Conservation (phyloP, 768 basidiomycete species). For the Phanerochaete carnosa region DNA sequence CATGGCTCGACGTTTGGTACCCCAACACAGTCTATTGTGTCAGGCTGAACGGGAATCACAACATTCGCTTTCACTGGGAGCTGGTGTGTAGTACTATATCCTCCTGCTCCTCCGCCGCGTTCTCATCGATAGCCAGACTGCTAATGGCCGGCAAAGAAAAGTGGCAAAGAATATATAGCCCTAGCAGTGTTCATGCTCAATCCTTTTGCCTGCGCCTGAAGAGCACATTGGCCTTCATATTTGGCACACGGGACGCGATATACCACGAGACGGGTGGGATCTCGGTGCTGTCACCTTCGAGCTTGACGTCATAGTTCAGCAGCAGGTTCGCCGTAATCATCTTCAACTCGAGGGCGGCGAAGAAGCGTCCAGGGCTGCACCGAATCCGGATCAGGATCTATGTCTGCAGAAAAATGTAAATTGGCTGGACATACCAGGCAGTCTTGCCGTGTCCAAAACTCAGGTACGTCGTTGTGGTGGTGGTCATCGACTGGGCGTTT, state of each 20-base stretch:
- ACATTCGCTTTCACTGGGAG: no score
- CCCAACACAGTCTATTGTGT: no score
- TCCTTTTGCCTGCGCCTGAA: conserved; percentile 16
- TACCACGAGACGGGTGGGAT: not conserved
- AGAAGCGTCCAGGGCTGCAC: conserved; percentile 35
- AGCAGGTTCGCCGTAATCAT: conserved; percentile 30
- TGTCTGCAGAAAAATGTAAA: not conserved
- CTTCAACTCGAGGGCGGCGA: conserved; percentile 33
- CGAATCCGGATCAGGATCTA: not conserved
- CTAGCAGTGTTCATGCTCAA: not conserved
- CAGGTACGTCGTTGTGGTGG: conserved; percentile 15
- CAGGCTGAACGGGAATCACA: no score
- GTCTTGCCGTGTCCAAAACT: conserved; percentile 24
- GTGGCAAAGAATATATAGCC: no score
- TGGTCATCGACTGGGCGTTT: conserved; percentile 8
- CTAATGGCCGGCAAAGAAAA: no score
- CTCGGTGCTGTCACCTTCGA: conserved; percentile 21
- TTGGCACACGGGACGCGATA: conserved; percentile 1
- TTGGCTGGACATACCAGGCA: conserved; percentile 20
- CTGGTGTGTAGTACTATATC: no score
- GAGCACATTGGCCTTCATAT: conserved; percentile 11
- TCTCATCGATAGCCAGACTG: no score
- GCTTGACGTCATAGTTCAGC: conserved; percentile 29
- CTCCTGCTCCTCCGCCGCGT: no score
- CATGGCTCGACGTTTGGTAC: no score